Conservation (phyloP, 2,329 filamentous ascomycete genomes). For the Fusarium denticulatum region DNA sequence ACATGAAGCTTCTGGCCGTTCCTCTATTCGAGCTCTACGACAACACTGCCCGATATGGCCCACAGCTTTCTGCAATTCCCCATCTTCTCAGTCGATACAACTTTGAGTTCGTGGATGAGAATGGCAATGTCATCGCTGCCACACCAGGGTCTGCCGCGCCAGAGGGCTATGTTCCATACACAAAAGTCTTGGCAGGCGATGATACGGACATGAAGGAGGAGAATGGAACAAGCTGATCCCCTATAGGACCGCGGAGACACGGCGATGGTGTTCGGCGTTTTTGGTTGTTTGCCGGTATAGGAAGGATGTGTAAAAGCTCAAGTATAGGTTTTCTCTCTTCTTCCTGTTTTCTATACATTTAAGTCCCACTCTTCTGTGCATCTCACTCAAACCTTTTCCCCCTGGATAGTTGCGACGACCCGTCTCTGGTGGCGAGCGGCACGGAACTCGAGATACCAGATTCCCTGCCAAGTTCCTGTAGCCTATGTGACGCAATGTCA, state of each 20-base stretch:
- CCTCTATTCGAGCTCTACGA: conserved; percentile 98
- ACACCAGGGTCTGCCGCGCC: conserved; percentile 77
- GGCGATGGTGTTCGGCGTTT: conserved; percentile 52
- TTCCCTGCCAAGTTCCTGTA: conserved; percentile 82
- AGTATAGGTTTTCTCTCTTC: conserved; percentile 30
- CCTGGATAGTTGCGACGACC: conserved; percentile 93
- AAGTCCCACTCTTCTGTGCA: neutral
- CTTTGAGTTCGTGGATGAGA: conserved; percentile 96
- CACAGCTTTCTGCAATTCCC: conserved; percentile 94
- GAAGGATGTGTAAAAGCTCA: conserved; percentile 23
- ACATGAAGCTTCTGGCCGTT: conserved; percentile 98
- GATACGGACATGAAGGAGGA: conserved; percentile 70
- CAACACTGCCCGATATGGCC: conserved; percentile 93
- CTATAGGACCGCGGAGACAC: conserved; percentile 40
- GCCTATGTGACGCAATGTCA: conserved; percentile 50
- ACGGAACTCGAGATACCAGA: conserved; percentile 95
- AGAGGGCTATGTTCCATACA: conserved; percentile 68
- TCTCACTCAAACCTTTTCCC: conserved; percentile 67
- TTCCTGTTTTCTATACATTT: neutral
- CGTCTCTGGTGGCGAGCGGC: conserved; percentile 78
- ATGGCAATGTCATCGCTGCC: conserved; percentile 84
- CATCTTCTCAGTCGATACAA: conserved; percentile 95
- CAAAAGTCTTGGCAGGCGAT: conserved; percentile 71
- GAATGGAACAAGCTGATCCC: conserved; percentile 49
- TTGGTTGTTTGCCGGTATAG: conserved; percentile 21